These are phyloP conservation scores for Leishmania braziliensis DNA, from an alignment of 208 protist genomes.

Conservation along the genomic window DNA sequence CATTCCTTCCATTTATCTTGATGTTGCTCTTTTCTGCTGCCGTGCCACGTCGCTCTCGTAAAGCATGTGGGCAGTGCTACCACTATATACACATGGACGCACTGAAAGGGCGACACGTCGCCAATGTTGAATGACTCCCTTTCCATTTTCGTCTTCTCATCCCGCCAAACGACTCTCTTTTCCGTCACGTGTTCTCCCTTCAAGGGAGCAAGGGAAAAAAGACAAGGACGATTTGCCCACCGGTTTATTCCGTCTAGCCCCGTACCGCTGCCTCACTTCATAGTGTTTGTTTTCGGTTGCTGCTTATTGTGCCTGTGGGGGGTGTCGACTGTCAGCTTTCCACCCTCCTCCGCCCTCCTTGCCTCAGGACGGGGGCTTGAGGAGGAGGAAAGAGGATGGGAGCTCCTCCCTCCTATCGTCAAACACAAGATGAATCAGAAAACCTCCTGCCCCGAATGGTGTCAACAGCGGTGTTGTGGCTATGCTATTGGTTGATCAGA, in stretches of 20 bases:
- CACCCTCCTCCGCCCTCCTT: not conserved
- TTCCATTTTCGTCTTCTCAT: not conserved
- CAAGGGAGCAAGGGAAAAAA: not conserved
- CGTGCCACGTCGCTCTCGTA: not conserved
- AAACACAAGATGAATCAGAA: too few relatives aligned
- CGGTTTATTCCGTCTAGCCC: not conserved
- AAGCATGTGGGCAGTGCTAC: not conserved
- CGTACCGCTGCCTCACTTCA: not conserved
- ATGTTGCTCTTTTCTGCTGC: not conserved
- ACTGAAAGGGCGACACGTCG: not conserved
- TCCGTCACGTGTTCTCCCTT: not conserved
- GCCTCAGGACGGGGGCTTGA: not conserved
- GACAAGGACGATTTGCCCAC: not conserved
- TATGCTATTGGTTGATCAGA: not conserved
- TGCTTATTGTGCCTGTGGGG: not conserved
- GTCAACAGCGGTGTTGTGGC: not conserved
- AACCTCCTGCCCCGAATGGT: not conserved
- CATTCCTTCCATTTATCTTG: not conserved
- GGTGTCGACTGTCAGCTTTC: not conserved
- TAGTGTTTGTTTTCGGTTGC: not conserved
- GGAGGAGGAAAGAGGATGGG: not conserved
- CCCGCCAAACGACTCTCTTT: not conserved
- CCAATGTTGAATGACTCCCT: not conserved
- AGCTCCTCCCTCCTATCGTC: too few relatives aligned
- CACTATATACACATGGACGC: not conserved